Conservation (phyloP, 371 early-diverging fungal species). For the Zychaea mexicana region DNA sequence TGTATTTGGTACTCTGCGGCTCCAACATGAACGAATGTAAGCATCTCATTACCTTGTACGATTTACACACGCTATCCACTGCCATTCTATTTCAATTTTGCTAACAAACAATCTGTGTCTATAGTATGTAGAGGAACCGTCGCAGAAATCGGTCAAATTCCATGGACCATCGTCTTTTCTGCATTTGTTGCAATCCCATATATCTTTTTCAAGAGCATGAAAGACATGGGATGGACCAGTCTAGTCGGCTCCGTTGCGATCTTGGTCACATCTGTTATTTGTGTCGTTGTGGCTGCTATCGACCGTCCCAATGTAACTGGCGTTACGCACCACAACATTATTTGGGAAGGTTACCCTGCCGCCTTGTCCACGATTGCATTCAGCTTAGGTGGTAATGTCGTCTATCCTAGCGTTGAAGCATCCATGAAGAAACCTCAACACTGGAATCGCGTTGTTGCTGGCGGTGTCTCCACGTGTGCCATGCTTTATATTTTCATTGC, state of each 20-base stretch:
- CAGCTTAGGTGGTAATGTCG: constrained; percentile 79
- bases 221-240: constrained; percentile 63
- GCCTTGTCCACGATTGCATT: constrained; percentile 71
- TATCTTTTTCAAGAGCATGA: constrained; percentile 59
- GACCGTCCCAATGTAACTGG: constrained; percentile 14
- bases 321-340: constrained; percentile 34
- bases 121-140: constrained; percentile 29
- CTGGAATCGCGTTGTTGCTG: constrained; percentile 69
- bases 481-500: constrained; percentile 77
- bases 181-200: constrained; percentile 52
- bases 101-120: too few relatives aligned
- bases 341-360: constrained; percentile 54
- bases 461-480: constrained; percentile 72
- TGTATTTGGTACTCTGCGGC: constrained; percentile 60
- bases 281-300: constrained; percentile 36
- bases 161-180: constrained; percentile 73
- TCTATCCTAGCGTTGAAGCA: constrained; percentile 82
- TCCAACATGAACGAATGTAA: constrained; percentile 40
- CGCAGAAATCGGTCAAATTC: constrained; percentile 33
- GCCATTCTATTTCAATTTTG: too few relatives aligned
- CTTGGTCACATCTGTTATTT: constrained; percentile 40
- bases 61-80: too few relatives aligned
- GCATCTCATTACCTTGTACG: not conserved
- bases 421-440: constrained; percentile 77
- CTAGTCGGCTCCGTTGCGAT: constrained; percentile 61